Percentiles rank a stretch among this genome's conserved stretches.
These are phyloP conservation scores for Hypoxylon fragiforme DNA, from an alignment of 495 filamentous ascomycete genomes.

Conservation along the genomic window DNA sequence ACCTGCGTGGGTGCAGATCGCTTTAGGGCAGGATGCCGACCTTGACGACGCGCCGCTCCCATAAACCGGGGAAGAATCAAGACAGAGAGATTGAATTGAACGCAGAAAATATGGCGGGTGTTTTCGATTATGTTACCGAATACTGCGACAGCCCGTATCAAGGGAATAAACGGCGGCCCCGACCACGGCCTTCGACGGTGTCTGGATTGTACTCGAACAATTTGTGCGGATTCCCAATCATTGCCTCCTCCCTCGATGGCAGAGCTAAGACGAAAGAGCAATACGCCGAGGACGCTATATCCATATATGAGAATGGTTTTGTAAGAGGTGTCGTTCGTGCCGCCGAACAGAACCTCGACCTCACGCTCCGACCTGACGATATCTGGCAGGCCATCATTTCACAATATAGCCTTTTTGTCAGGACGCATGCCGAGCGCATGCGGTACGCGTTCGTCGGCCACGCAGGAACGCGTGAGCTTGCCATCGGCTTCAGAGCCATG, in stretches of 20 bases:
- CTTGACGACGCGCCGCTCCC: neutral
- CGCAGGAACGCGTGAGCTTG: slow-evolving; percentile 38
- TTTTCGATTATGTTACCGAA: neutral
- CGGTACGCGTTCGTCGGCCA: slow-evolving; percentile 41
- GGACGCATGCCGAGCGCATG: slow-evolving; percentile 43
- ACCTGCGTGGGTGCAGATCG: neutral
- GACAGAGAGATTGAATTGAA: neutral
- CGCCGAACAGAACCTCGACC: slow-evolving; percentile 32
- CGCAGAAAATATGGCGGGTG: neutral
- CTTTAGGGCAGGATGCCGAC: neutral
- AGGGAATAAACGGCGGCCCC: neutral
- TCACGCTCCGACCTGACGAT: slow-evolving; percentile 46
- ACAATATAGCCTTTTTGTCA: slow-evolving; percentile 41
- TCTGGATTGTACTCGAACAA: no score
- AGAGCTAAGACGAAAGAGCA: neutral
- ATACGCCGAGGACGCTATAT: neutral
- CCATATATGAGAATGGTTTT: neutral
- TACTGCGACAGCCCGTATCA: neutral
- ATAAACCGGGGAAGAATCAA: neutral
- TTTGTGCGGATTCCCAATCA: neutral
- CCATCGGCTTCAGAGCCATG: neutral
- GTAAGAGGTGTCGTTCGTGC: neutral
- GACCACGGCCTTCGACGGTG: neutral
- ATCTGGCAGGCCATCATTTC: slow-evolving; percentile 46
- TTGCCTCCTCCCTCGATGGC: neutral